A percentile compares a stretch with the other conserved stretches of the same genome.
These are phyloP conservation scores for Quercus agrifolia DNA, from an alignment of 306 rosid genomes.

Conservation along the genomic window DNA sequence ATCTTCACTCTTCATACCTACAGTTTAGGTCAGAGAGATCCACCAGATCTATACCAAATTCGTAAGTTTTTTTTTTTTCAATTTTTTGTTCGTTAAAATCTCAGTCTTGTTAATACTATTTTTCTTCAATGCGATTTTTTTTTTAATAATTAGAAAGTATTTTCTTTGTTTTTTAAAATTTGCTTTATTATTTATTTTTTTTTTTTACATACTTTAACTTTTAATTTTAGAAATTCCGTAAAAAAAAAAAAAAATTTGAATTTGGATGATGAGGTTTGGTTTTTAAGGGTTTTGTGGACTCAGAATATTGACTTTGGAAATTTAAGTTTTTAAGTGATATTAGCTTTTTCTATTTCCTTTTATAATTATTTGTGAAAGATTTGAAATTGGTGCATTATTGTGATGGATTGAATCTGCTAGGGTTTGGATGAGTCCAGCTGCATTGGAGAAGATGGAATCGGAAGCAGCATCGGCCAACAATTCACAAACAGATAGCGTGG, in stretches of 20 bases:
- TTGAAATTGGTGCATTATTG: conserved; percentile 2
- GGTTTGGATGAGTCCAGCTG: conserved; percentile 45
- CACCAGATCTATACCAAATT: conserved; percentile 13
- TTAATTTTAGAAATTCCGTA: too few species aligned
- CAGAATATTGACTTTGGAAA: background rate
- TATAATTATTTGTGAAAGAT: background rate
- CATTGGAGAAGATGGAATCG: conserved; percentile 42
- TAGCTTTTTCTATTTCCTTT: background rate
- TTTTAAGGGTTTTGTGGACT: too few species aligned
- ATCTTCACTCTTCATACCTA: conserved; percentile 20
- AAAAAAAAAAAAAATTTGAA: too few species aligned
- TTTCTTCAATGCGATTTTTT: background rate
- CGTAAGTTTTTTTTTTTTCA: background rate
- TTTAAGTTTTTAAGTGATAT: background rate
- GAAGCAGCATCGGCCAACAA: conserved; percentile 9
- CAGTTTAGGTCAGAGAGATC: conserved; percentile 5
- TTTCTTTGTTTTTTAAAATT: background rate
- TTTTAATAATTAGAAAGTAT: background rate
- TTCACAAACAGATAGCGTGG: conserved; percentile 13
- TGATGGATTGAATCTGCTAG: conserved; percentile 15
- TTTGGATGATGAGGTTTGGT: too few species aligned
- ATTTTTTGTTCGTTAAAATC: background rate
- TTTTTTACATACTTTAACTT: too few species aligned
- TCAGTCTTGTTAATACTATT: background rate
- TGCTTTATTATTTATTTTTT: background rate